Evolutionary conservation across 108 stramenopile genomes (phyloP).

Genomic region (Pseudonitzschia multistriata): DNA sequence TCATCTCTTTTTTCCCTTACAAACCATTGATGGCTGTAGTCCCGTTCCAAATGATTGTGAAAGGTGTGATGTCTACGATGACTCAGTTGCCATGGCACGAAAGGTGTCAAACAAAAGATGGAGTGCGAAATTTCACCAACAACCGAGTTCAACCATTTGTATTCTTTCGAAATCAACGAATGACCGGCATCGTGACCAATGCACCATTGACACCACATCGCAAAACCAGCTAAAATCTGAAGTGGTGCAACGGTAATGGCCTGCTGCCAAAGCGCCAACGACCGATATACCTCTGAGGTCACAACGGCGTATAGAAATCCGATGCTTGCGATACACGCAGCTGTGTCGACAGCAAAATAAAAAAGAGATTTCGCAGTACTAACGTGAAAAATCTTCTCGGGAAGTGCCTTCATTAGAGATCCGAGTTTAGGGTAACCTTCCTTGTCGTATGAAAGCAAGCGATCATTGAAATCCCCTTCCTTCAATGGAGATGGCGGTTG

Average conservation of each 20-base stretch:
- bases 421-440: conserved; percentile 27
- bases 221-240: conserved; percentile 63
- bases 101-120: conserved; percentile 65
- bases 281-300: conserved; percentile 47
- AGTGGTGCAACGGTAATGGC: conserved; percentile 49
- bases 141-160: conserved; percentile 48
- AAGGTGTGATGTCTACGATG: conserved; percentile 61
- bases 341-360: conserved; percentile 54
- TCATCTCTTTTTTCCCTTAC: conserved; percentile 54
- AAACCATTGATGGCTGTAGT: conserved; percentile 79
- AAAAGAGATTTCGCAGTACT: conserved; percentile 52
- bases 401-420: conserved; percentile 59
- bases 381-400: conserved; percentile 48
- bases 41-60: conserved; percentile 64
- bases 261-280: conserved; percentile 35
- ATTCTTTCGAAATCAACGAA: conserved; percentile 43
- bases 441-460: neutral
- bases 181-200: conserved; percentile 81
- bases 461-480: neutral
- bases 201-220: conserved; percentile 83
- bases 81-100: conserved; percentile 54
- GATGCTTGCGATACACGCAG: conserved; percentile 46
- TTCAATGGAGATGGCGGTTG: neutral
- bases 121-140: conserved; percentile 71
- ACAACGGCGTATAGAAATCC: conserved; percentile 59